Base-by-base conservation (phyloP, 106 monocot species). In the Acorus gramineus region DNA sequence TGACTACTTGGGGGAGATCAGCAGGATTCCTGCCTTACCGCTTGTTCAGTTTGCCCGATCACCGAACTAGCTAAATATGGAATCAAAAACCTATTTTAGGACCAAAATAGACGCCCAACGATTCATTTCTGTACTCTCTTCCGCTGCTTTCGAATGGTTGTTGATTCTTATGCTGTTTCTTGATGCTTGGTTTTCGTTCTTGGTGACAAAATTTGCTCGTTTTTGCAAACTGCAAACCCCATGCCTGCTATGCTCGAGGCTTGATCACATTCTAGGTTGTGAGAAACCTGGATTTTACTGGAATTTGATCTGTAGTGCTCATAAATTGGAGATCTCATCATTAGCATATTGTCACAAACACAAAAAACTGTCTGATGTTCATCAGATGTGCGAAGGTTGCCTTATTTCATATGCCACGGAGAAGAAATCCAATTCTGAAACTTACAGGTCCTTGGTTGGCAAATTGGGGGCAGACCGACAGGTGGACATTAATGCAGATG, bases 231-330 rank as follows among this genome's bases (percentile, higher is more conserved):
- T 98, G 62, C 90, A 78, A 60, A 71, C 66, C 3, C 96, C 96
- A 12, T 98, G 96, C 47, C 69, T 85, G 10, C 59, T 91, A 8
- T 98, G 96, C 77, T 88, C 96, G 42, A 87, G 82, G 66, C 73
- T 98, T 3, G 85, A 88, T 66, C 82, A 83, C 63, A 50, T 90
- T n/a, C 14, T 96, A 62, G 86, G 84, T 13, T 50, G 66, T 60
- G 84, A 85, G 56, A 71, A 67, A 52, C 70, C 77, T 45, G 70
- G 63, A 2, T 81, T 91, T 55, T 90, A 80, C 42, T 61, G 60
- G 52, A 64, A 82, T 50, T 76, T 91, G 46, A 73, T 91, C 47
- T 98, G 96, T 47, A 50, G 75, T 10, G n/a, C 63, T 4, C 96
- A 98, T 67, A 91, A 83, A 69, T 62, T 68, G 55, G 85, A 98